Evolutionary conservation across 2,329 filamentous ascomycete genomes (phyloP), one percentile per base, ranked within the genome.

Genomic region (Arthrobotrys megalospora): DNA sequence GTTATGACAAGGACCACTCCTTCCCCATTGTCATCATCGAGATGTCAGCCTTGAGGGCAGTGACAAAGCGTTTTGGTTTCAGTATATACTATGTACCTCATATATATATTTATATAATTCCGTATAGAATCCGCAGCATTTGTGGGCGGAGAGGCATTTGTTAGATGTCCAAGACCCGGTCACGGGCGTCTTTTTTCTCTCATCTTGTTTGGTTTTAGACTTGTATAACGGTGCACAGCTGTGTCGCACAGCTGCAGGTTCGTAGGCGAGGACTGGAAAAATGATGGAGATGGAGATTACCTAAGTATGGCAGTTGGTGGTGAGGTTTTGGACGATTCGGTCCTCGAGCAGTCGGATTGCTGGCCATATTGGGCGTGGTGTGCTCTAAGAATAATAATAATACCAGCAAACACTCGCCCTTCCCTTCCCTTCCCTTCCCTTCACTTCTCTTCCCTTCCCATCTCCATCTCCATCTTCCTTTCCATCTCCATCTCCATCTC

Each of bases 151-250:
- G 21, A 55, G 11, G 45, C 7, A 55, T 8, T 16, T 14, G 21
- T 6, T 55, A 34, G 24, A 50, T 48, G n/a, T 16, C n/a, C 19
- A 28, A 5, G 24, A 28, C 24, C 24, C 24, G 24, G 24, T 28
- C 24, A 28, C 24, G 24, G 24, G 5, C 24, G 2, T 28, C 24
- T 28, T 28, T 28, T 28, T 28, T 5, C 5, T 28, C 24, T 28
- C 24, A 2, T 28, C 24, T 28, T 28, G 24, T 21, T 21, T 16
- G 6, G 19, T 45, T 45, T 10, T 53, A 1, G 19, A 43, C n/a
- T 10, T 62, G 55, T 62, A 45, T 16, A 36, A 62, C 55, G 41
- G 16, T 62, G 36, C 41, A 62, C 41, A 16, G 19, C 41, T 62
- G 36, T 48, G 60, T 47, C 43, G 38, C n/a, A 47, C 60, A 34